Base-by-base conservation (phyloP, 441 rosid genomes). In the Viola pubescens region DNA sequence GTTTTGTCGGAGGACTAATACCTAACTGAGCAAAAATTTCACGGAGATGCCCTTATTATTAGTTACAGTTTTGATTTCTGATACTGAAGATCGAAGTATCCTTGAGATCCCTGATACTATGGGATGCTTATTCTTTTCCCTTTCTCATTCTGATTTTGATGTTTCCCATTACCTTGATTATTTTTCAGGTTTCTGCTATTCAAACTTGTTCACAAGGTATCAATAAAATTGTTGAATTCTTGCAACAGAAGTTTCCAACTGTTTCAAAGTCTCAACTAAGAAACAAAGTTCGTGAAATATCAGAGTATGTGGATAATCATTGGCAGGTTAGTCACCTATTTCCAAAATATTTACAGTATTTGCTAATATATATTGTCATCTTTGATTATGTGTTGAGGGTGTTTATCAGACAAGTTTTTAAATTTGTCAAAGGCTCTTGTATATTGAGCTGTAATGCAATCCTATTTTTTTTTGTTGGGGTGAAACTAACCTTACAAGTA, bases 271-370 rank as follows among this genome's bases (percentile, higher is more conserved):
- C 89, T 62, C 91, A 76, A 47, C 62, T 91, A 47, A 79, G 69
- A 79, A 84, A 60, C 56, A 85, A 75, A 82, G 91, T 92, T 45
- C 91, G 90, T n/a, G 95, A 91, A 74, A 73, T 91, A 66, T 84
- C 97, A 41, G 81, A 89, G 47, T 91, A 79, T 48, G 82, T 73
- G 53, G 91, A 87, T 64, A 85, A 82, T 53, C 86, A 75, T 47
- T 87, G 98, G 98, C 91, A 87, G 98, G 98, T 91, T 75, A 48
- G 88, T 69, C 47, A 55, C 26, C 12, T 58, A 9, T 48, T 47
- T 50, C 4, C 6, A 8, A 38, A 6, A 5, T 51, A 0, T 10
- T 7, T 7, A 11, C 39, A 3, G 12, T 54, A 8, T 40, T 10
- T 8, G 13, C 37, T 42, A 12, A 43, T 0, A 8, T 51, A 6